These are phyloP conservation scores for Epicoccum sorghinum DNA, from an alignment of 2,329 filamentous ascomycete species.

Conservation along the genomic window DNA sequence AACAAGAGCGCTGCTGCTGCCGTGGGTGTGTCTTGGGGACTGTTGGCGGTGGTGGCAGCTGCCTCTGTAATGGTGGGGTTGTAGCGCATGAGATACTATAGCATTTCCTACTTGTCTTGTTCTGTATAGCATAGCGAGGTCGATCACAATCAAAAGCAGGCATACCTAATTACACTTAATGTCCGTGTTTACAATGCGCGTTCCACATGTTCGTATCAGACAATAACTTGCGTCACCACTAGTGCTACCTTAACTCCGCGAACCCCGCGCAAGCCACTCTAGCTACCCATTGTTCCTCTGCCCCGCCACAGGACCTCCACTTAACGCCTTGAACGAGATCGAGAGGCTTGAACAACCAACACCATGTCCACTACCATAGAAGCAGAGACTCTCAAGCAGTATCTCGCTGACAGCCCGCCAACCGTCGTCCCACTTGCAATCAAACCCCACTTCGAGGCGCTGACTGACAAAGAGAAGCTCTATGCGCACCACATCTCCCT, in stretches of 20 bases:
- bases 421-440: constrained; percentile 87
- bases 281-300: constrained; percentile 2
- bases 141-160: background rate
- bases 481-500: constrained; percentile 75
- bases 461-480: constrained; percentile 78
- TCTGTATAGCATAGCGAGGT: constrained; percentile 11
- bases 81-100: constrained; percentile 6
- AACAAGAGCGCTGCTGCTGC: constrained; percentile 23
- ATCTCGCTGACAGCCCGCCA: constrained; percentile 89
- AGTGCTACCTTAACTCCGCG: background rate
- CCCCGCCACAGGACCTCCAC: background rate
- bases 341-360: background rate
- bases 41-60: constrained; percentile 30
- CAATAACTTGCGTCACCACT: background rate
- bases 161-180: no score
- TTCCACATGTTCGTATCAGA: constrained; percentile 3
- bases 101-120: background rate
- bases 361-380: constrained; percentile 49
- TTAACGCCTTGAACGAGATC: background rate
- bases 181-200: background rate
- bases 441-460: constrained; percentile 86
- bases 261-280: background rate
- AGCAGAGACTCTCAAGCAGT: constrained; percentile 64
- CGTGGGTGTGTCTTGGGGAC: constrained; percentile 35
- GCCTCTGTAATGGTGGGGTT: constrained; percentile 28